These are phyloP conservation scores for Scheffersomyces spartinae DNA, from an alignment of 805 yeast species.

Conservation along the genomic window DNA sequence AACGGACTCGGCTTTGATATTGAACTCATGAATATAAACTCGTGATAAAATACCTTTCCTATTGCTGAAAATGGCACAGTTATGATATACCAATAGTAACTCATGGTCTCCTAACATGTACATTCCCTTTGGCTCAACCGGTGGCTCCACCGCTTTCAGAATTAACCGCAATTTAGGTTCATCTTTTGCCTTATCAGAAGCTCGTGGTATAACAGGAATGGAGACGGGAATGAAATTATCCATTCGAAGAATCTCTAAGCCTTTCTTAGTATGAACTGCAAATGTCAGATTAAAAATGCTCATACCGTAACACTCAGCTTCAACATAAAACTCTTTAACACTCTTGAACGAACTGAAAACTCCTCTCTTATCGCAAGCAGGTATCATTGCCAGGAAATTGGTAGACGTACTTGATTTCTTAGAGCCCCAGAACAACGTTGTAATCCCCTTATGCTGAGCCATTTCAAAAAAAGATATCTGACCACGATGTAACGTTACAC, in stretches of 20 bases:
- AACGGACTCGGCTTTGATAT: constrained; percentile 26
- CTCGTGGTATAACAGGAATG: constrained; percentile 39
- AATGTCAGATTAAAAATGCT: constrained; percentile 56
- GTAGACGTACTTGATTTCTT: constrained; percentile 36
- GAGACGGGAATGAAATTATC: constrained; percentile 46
- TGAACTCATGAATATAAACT: constrained; percentile 29
- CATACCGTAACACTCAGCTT: constrained; percentile 47
- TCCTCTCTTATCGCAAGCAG: constrained; percentile 44
- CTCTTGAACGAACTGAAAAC: constrained; percentile 26
- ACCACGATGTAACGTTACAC: constrained; percentile 38
- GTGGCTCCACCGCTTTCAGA: constrained; percentile 18
- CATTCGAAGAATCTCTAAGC: constrained; percentile 54
- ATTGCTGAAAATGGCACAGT: constrained; percentile 57
- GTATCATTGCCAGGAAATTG: constrained; percentile 46
- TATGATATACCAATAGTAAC: constrained; percentile 56
- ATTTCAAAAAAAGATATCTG: constrained; percentile 46
- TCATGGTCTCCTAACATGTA: constrained; percentile 46
- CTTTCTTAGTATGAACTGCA: constrained; percentile 55
- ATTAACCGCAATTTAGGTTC: constrained; percentile 15
- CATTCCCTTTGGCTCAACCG: constrained; percentile 49
- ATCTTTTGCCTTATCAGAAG: constrained; percentile 10
- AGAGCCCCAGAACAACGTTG: constrained; percentile 45
- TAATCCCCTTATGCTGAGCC: constrained; percentile 58
- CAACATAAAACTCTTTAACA: constrained; percentile 35
- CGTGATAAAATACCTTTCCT: constrained; percentile 40